Evolutionary conservation across 495 filamentous ascomycete genomes (phyloP), one percentile per base, ranked within the genome.

Genomic region (Copromyces sp.): DNA sequence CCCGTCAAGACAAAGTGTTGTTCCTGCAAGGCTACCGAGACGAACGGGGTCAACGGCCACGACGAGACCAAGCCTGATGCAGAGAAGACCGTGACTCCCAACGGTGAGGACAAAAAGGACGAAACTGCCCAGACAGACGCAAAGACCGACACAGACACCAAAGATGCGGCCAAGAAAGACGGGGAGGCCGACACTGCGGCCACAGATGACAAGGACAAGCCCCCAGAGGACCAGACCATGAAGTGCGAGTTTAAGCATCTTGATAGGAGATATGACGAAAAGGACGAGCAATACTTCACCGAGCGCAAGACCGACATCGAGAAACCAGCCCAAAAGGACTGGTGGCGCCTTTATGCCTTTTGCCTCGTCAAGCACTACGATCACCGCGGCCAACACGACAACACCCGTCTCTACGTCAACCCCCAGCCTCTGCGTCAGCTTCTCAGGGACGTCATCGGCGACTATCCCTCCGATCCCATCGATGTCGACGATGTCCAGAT

Each of bases 161-260:
- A 35, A 29, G 53, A 61, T 17, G 14, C 53, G 20, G 53, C 53
- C 14, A 16, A 12, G 9, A 20, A 61, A 12, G 53, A 61, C 53
- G 29, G 69, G 47, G 39, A 68, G 3, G 35, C 35, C 35, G 35
- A 37, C 35, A 37, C 35, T 9, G 29, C 53, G 20, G 53, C 53
- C 14, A 16, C 24, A 17, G 53, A 61, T 14, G 53, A 61, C 53
- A 32, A 71, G 41, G 39, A 68, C 38, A 53, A 47, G 2, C 68
- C 44, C 20, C 61, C 77, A 4, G 69, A 68, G 29, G 77, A 81
- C 42, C 71, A 78, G 61, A 72, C 75, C 45, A 79, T 83, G 77
- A 80, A 80, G 53, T 82, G 78, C 71, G 80, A 82, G 73, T 76
- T 83, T 35, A 82, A 83, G 74, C 77, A 82, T n/a, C 77, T 82